Conservation (phyloP, 257 asterid species). For the Asclepias syriaca region DNA sequence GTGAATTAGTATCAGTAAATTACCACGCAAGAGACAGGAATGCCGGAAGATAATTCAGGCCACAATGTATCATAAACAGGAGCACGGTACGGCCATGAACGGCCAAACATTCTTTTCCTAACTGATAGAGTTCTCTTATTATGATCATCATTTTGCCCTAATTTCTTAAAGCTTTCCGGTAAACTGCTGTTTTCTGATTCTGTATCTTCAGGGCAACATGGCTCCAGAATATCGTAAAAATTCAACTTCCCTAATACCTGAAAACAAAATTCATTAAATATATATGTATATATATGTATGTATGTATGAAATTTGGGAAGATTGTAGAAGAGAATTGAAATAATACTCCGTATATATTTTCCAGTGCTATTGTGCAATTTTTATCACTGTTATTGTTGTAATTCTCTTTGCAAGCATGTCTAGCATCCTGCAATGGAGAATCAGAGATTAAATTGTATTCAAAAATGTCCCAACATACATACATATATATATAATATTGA, state of each 20-base stretch:
- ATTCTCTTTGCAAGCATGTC: slow-evolving; percentile 30
- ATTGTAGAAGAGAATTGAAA: too few species aligned
- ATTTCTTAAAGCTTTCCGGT: slow-evolving; percentile 45
- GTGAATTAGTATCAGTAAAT: not conserved
- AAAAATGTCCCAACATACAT: not conserved
- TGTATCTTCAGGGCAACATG: slow-evolving; percentile 35
- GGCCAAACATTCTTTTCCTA: slow-evolving; percentile 52
- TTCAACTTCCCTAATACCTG: slow-evolving; percentile 39
- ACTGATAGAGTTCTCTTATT: slow-evolving; percentile 37
- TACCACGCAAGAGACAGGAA: slow-evolving; percentile 41
- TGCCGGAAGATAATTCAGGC: slow-evolving; percentile 32
- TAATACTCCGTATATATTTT: slow-evolving; percentile 12
- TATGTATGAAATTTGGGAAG: not conserved
- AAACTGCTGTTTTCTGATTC: slow-evolving; percentile 20
- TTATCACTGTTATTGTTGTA: slow-evolving; percentile 9
- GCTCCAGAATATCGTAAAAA: slow-evolving; percentile 41
- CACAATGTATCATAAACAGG: slow-evolving; percentile 40
- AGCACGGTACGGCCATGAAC: slow-evolving; percentile 62
- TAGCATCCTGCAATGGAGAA: slow-evolving; percentile 29
- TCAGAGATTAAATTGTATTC: not conserved
- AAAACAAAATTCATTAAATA: not conserved
- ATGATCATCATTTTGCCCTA: slow-evolving; percentile 31
- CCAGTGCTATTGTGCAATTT: slow-evolving; percentile 22
- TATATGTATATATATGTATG: not conserved
- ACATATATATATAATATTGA: too few species aligned